These are phyloP conservation scores for Millerozyma acaciae DNA, from an alignment of 805 yeast genomes.

Conservation along the genomic window DNA sequence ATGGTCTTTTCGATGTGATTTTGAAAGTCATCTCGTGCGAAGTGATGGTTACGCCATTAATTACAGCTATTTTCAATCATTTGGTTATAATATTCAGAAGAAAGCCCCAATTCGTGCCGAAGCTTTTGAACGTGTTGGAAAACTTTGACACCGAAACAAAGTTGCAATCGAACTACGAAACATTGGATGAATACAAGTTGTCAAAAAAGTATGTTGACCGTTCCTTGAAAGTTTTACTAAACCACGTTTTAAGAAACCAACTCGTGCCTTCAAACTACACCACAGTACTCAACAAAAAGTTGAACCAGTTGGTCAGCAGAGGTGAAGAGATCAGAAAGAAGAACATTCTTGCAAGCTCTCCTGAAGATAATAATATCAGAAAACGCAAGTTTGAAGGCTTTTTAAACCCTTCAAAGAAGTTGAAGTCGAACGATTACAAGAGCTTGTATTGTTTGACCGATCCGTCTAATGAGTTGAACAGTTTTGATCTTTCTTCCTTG, in stretches of 20 bases:
- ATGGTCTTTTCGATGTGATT: slow-evolving; percentile 61
- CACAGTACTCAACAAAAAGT: slow-evolving; percentile 22
- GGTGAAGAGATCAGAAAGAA: slow-evolving; percentile 42
- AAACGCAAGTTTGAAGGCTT: slow-evolving; percentile 44
- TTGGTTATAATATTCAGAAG: slow-evolving; percentile 59
- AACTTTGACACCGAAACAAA: slow-evolving; percentile 58
- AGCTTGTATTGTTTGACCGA: slow-evolving; percentile 66
- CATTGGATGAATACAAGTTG: slow-evolving; percentile 47
- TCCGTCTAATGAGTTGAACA: slow-evolving; percentile 54
- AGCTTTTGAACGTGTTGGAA: slow-evolving; percentile 56
- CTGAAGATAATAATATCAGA: slow-evolving; percentile 27
- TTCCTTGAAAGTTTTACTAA: slow-evolving; percentile 42
- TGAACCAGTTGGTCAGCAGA: slow-evolving; percentile 26
- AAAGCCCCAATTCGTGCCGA: slow-evolving; percentile 57
- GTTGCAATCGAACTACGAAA: slow-evolving; percentile 46
- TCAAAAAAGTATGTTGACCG: slow-evolving; percentile 63
- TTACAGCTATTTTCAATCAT: slow-evolving; percentile 67
- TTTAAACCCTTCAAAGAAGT: slow-evolving; percentile 25
- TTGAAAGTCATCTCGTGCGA: slow-evolving; percentile 54
- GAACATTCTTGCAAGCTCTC: slow-evolving; percentile 26
- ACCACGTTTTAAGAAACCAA: slow-evolving; percentile 33
- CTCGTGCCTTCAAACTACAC: slow-evolving; percentile 34
- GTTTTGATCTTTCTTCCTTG: slow-evolving; percentile 66
- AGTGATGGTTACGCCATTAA: slow-evolving; percentile 48
- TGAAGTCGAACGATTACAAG: slow-evolving; percentile 44